Percentiles rank a stretch among this genome's conserved stretches.
These are phyloP conservation scores for Avena insularis DNA, from an alignment of 176 grass and related monocot genomes.

Conservation along the genomic window DNA sequence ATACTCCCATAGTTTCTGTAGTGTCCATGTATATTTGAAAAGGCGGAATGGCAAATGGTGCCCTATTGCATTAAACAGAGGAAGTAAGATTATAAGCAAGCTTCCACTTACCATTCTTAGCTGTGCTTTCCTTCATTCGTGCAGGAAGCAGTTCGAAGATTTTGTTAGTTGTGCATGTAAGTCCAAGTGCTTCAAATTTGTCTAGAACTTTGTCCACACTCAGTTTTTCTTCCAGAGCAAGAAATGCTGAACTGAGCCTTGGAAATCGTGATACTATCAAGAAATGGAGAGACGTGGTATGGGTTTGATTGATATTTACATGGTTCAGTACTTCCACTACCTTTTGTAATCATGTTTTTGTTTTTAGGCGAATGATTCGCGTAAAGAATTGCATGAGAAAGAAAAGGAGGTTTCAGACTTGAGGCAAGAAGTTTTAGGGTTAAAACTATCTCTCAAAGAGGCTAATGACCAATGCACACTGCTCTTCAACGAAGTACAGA, in stretches of 20 bases:
- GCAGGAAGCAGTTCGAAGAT: constrained; percentile 89
- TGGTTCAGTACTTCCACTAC: neutral
- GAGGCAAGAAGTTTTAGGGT: constrained; percentile 69
- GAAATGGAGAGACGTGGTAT: constrained; percentile 99
- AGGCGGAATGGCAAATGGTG: constrained; percentile 8
- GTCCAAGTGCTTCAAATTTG: constrained; percentile 92
- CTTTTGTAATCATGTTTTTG: constrained; percentile 37
- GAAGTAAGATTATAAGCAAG: constrained; percentile 9
- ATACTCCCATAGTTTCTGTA: constrained; percentile 8
- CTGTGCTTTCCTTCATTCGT: constrained; percentile 40
- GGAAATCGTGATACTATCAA: constrained; percentile 99
- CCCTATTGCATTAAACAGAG: constrained; percentile 25
- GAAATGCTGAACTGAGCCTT: constrained; percentile 96
- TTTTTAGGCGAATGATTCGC: constrained; percentile 95
- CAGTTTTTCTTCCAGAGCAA: constrained; percentile 92
- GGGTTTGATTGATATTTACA: constrained; percentile 35
- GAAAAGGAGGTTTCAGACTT: constrained; percentile 89
- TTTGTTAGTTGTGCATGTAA: constrained; percentile 88
- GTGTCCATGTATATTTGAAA: constrained; percentile 30
- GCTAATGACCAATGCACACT: constrained; percentile 85
- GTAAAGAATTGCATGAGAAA: constrained; percentile 91
- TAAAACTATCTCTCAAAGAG: constrained; percentile 89
- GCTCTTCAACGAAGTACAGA: constrained; percentile 92
- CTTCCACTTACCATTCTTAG: constrained; percentile 9
- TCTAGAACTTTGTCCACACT: constrained; percentile 84